phyloP scores from a whole-genome alignment of 73 alveolate species.

The Stentor coeruleus region DNA sequence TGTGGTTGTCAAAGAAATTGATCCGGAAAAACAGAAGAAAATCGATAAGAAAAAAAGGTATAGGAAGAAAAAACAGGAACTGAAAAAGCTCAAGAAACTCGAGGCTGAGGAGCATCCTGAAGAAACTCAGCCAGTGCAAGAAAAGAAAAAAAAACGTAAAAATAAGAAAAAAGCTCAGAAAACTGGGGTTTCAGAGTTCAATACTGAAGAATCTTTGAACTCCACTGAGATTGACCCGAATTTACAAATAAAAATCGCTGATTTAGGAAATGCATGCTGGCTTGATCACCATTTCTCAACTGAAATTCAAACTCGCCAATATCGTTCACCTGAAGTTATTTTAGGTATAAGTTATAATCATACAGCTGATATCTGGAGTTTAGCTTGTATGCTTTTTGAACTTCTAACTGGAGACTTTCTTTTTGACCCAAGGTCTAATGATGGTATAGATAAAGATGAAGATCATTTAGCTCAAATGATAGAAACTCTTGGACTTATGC shows the following conservation, averaged over 20 bases:
- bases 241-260: constrained; percentile 64
- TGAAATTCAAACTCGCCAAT: constrained; percentile 91
- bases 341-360: constrained; percentile 85
- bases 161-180: constrained; percentile 11
- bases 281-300: constrained; percentile 81
- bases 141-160: constrained; percentile 18
- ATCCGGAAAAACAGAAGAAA: too few relatives aligned
- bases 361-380: constrained; percentile 93
- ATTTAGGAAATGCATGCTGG: constrained; percentile 95
- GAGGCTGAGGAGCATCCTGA: too few relatives aligned
- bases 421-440: constrained; percentile 84
- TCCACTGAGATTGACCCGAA: background rate
- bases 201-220: background rate
- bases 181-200: too few relatives aligned
- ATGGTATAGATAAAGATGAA: constrained; percentile 52
- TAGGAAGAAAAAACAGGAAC: too few relatives aligned
- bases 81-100: too few relatives aligned
- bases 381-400: constrained; percentile 94
- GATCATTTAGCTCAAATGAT: constrained; percentile 81
- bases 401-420: constrained; percentile 94
- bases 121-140: too few relatives aligned
- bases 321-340: constrained; percentile 88
- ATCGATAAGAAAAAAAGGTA: too few relatives aligned
- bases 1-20: too few relatives aligned
- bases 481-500: constrained; percentile 72